Base-by-base conservation (phyloP, 805 yeast genomes). In the Candida schatavii region DNA sequence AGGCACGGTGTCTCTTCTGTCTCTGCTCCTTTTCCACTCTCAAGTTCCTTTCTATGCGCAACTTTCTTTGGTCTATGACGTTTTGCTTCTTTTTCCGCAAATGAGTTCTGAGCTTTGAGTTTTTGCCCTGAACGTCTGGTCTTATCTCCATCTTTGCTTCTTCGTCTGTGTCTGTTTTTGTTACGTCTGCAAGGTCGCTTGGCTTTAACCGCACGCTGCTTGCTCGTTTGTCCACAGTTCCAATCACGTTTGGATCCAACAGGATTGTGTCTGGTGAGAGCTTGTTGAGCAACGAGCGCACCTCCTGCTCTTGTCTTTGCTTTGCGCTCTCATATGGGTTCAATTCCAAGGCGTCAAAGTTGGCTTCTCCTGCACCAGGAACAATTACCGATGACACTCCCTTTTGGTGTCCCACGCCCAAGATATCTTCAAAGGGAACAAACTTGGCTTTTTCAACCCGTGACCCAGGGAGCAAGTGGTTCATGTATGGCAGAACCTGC, bases 281-380 rank as follows among this genome's bases (percentile, higher is more conserved):
- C 66, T 93, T 93, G 67, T 91, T 87, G 58, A 93, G 66, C 61
- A 93, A 74, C 2, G 84, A 66, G 57, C 91, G 80, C 28, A 93
- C 96, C 72, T 93, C 99, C 35, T 78, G 75, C 67, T 91, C 91
- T 64, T 91, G 96, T 72, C 98, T 83, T 68, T 90, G 97, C 60
- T 87, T 84, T 41, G 86, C 80, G 7, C 96, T 79, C 63, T 88
- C 96, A 66, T 75, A 93, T 48, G 99, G 99, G 62, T 93, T 93
- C 55, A 81, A 65, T 66, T 93, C 99, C 61, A 89, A 64, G 2
- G 98, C 89, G 70, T 93, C 99, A 62, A 79, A 89, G 66, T 93
- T 93, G 47, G 99, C 97, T 68, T 93, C 99, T 71, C 99, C 99
- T 32, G 97, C 73, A 20, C 99, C 99, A 31, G 99, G 99, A 44